A percentile compares a stretch with the other conserved stretches of the same genome.
These are phyloP conservation scores for Pyrus betulifolia DNA, from an alignment of 306 rosid genomes.

Conservation along the genomic window DNA sequence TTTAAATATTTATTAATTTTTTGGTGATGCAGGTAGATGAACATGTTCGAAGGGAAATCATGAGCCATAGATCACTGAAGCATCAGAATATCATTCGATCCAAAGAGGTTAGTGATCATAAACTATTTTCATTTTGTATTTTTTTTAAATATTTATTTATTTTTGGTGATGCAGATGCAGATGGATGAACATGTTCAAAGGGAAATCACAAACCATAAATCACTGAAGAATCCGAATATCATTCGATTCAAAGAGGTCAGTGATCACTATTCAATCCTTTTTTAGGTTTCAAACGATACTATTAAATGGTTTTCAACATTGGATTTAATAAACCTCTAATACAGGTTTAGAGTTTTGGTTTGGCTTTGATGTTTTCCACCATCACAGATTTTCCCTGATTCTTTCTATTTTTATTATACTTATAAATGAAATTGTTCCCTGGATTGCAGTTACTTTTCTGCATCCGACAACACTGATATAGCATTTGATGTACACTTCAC, in stretches of 20 bases:
- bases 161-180: slow-evolving; percentile 35
- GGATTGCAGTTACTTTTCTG: too few species aligned
- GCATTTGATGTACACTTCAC: too few species aligned
- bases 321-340: too few species aligned
- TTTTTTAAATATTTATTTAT: background rate
- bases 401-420: too few species aligned
- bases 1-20: background rate
- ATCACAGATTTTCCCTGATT: too few species aligned
- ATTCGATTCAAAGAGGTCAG: slow-evolving; percentile 32
- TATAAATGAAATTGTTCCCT: too few species aligned
- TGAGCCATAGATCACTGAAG: slow-evolving; percentile 82
- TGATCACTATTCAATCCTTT: too few species aligned
- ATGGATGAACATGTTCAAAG: slow-evolving; percentile 65
- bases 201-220: slow-evolving; percentile 84
- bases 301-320: too few species aligned
- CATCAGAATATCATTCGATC: slow-evolving; percentile 70
- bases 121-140: background rate
- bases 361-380: too few species aligned
- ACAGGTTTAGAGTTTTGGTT: too few species aligned
- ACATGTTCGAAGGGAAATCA: slow-evolving; percentile 72
- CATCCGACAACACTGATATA: too few species aligned
- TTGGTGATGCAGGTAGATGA: slow-evolving; percentile 58
- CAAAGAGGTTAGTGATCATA: slow-evolving; percentile 60
- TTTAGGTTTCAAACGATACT: too few species aligned
- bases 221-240: slow-evolving; percentile 76